A percentile compares a stretch with the other conserved stretches of the same genome.
Evolutionary conservation across 2,329 filamentous ascomycete genomes (phyloP).

Genomic region (Rutstroemia sp.): DNA sequence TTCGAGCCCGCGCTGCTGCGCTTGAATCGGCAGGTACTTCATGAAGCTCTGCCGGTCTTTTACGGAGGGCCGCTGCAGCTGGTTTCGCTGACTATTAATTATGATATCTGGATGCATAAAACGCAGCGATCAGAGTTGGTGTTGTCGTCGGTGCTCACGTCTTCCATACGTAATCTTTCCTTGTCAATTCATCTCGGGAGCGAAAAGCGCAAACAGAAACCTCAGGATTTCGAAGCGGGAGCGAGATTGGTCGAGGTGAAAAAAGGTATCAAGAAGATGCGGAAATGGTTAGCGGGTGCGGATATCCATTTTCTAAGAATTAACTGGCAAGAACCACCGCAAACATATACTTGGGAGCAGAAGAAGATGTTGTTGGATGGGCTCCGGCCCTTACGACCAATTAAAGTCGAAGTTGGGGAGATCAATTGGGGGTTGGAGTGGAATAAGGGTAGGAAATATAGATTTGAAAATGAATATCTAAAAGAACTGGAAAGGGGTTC

Average conservation of each 20-base stretch:
- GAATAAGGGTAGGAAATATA: conserved; percentile 22
- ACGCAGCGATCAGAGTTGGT: conserved; percentile 20
- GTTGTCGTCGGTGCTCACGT: conserved; percentile 16
- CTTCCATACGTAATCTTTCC: conserved; percentile 21
- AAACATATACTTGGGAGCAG: conserved; percentile 24
- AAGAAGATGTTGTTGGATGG: conserved; percentile 24
- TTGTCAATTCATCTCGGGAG: conserved; percentile 21
- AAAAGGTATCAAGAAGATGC: conserved; percentile 50
- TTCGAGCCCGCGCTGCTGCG: conserved; percentile 18
- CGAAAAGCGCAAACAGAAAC: conserved; percentile 30
- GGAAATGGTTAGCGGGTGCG: conserved; percentile 22
- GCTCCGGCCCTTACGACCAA: conserved; percentile 16
- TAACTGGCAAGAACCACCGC: conserved; percentile 25
- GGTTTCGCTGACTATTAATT: conserved; percentile 20
- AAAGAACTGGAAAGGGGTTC: conserved; percentile 20
- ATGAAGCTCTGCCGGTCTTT: conserved; percentile 22
- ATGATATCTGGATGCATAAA: conserved; percentile 25
- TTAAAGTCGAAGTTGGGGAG: conserved; percentile 18
- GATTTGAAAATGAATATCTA: conserved; percentile 22
- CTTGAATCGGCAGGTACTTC: conserved; percentile 21
- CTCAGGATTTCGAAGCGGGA: conserved; percentile 26
- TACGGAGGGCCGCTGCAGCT: conserved; percentile 20
- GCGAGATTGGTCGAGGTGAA: conserved; percentile 67
- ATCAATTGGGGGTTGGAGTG: conserved; percentile 26
- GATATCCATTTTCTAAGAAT: conserved; percentile 20